These are phyloP conservation scores for Trametes polyzona DNA, from an alignment of 1,284 basidiomycete genomes.

Conservation along the genomic window DNA sequence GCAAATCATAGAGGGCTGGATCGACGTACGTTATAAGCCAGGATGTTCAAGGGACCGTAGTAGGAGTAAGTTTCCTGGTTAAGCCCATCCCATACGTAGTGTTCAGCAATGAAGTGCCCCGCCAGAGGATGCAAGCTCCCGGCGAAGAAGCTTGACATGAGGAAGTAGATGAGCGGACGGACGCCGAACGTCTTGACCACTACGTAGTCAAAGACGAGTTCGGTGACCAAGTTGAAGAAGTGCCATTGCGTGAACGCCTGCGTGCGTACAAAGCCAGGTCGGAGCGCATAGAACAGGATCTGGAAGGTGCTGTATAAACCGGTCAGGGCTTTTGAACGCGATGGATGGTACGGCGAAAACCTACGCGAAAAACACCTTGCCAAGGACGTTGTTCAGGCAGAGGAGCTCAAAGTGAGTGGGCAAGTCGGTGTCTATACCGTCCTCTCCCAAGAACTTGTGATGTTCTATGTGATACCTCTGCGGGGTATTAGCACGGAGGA, in stretches of 20 bases:
- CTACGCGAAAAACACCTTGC: constrained; percentile 97
- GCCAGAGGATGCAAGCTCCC: constrained; percentile 95
- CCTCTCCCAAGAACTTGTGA: constrained; percentile 94
- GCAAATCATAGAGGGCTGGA: neutral
- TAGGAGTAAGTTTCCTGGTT: constrained; percentile 97
- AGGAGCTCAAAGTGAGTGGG: constrained; percentile 87
- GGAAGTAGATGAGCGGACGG: constrained; percentile 79
- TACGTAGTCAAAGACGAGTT: constrained; percentile 75
- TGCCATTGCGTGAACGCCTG: constrained; percentile 89
- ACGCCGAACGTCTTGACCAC: constrained; percentile 67
- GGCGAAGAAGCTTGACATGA: constrained; percentile 92
- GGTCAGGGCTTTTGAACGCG: neutral
- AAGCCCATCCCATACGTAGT: constrained; percentile 90
- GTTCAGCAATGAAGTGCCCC: constrained; percentile 97
- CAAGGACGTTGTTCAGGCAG: constrained; percentile 91
- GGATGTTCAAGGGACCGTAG: constrained; percentile 88
- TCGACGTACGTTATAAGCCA: constrained; percentile 88
- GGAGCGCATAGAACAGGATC: constrained; percentile 96
- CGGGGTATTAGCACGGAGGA: neutral
- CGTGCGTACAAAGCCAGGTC: constrained; percentile 91
- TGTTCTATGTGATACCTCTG: constrained; percentile 93
- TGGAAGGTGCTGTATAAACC: constrained; percentile 81
- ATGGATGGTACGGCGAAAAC: constrained; percentile 34
- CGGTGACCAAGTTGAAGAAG: constrained; percentile 71
- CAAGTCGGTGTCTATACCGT: constrained; percentile 94